These are phyloP conservation scores for Gossypium stocksii DNA, from an alignment of 345 rosid genomes.

Conservation along the genomic window DNA sequence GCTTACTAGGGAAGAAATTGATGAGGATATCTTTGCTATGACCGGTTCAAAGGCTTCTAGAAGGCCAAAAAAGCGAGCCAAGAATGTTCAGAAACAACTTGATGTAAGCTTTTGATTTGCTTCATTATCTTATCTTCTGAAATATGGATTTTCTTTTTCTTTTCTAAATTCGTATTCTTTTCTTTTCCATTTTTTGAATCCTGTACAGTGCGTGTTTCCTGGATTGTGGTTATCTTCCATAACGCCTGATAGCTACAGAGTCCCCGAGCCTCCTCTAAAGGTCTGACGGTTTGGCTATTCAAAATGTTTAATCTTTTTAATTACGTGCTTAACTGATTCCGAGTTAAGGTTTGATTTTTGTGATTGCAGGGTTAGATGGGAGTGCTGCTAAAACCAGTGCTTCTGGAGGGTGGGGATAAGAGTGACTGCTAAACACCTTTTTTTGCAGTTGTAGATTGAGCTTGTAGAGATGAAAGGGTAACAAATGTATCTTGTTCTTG, in stretches of 20 bases:
- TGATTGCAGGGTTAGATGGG: slow-evolving; percentile 17
- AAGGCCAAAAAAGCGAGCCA: slow-evolving; percentile 68
- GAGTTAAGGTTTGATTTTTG: neutral
- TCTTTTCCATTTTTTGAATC: neutral
- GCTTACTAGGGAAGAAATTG: slow-evolving; percentile 60
- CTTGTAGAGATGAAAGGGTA: slow-evolving; percentile 14
- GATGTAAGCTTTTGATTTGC: slow-evolving; percentile 34
- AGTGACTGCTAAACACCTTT: neutral
- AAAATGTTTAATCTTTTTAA: neutral
- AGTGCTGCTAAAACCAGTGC: neutral
- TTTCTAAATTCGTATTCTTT: neutral
- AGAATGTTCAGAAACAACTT: slow-evolving; percentile 64
- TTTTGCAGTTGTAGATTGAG: slow-evolving; percentile 3
- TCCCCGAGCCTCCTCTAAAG: slow-evolving; percentile 44
- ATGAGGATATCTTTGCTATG: slow-evolving; percentile 60
- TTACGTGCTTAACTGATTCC: neutral
- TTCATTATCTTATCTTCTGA: neutral
- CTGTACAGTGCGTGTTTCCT: slow-evolving; percentile 50
- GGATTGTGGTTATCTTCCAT: slow-evolving; percentile 66
- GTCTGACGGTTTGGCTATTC: slow-evolving; percentile 21
- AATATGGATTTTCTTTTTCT: neutral
- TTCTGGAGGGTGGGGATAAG: slow-evolving; percentile 3
- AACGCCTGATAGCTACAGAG: slow-evolving; percentile 54
- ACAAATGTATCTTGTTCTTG: slow-evolving; percentile 15
- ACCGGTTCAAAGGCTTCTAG: slow-evolving; percentile 66